phyloP scores from a whole-genome alignment of 2,329 filamentous ascomycete genomes.

The Epichloe gansuensis region DNA sequence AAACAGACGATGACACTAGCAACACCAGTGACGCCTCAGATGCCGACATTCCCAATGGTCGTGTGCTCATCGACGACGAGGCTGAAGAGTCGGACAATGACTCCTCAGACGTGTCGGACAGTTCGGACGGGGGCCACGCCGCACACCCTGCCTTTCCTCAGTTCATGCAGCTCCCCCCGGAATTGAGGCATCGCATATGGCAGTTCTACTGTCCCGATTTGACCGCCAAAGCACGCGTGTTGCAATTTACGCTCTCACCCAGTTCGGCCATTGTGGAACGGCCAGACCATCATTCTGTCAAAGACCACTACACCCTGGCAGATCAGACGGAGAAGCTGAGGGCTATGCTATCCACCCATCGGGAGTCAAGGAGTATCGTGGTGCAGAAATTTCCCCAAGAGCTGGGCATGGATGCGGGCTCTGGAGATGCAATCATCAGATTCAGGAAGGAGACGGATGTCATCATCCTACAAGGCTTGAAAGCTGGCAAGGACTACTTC shows the following conservation, averaged over 20 bases:
- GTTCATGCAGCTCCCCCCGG: conserved; percentile 18
- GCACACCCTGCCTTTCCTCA: conserved; percentile 10
- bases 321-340: conserved; percentile 18
- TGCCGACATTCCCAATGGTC: background rate
- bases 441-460: conserved; percentile 22
- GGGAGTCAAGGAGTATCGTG: conserved; percentile 23
- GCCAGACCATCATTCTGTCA: conserved; percentile 9
- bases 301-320: conserved; percentile 13
- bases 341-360: conserved; percentile 20
- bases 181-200: conserved; percentile 23
- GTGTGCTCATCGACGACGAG: conserved; percentile 7
- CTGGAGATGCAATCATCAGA: conserved; percentile 14
- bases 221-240: conserved; percentile 10
- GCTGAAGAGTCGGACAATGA: conserved; percentile 5
- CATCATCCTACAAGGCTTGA: conserved; percentile 12
- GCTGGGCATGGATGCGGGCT: conserved; percentile 15
- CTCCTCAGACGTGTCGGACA: background rate
- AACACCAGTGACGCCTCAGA: conserved; percentile 3
- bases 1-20: conserved; percentile 1
- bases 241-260: conserved; percentile 6
- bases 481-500: background rate
- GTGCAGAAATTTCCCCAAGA: conserved; percentile 19
- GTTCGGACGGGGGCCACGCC: background rate
- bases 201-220: conserved; percentile 20
- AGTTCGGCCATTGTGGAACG: conserved; percentile 1